Evolutionary conservation across 2,329 filamentous ascomycete species (phyloP).

Genomic region (Fusarium annulatum): DNA sequence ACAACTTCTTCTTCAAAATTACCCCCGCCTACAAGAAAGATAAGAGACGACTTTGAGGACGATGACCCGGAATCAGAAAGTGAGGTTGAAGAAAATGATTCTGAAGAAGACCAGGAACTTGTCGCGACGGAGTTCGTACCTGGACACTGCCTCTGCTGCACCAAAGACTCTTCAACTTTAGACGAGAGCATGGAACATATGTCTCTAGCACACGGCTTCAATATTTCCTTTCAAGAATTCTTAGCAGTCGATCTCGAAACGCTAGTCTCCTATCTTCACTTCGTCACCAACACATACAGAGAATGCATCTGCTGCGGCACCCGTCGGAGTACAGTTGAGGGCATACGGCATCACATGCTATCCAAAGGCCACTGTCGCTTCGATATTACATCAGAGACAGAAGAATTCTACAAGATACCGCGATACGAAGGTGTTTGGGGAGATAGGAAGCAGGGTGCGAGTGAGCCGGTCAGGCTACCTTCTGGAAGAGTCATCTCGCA

Average conservation of each 20-base stretch:
- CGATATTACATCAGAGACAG: slow-evolving; percentile 53
- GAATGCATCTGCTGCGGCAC: slow-evolving; percentile 64
- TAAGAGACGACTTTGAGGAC: rapidly evolving
- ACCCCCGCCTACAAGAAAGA: rapidly evolving
- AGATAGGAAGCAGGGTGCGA: background rate
- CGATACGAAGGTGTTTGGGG: background rate
- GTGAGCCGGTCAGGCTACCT: background rate
- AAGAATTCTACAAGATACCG: slow-evolving; percentile 48
- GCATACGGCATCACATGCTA: slow-evolving; percentile 63
- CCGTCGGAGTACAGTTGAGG: slow-evolving; percentile 55
- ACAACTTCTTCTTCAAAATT: rapidly evolving
- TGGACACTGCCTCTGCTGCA: background rate
- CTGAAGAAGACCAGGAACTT: background rate
- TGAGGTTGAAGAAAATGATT: rapidly evolving
- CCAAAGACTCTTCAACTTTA: background rate
- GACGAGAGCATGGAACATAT: slow-evolving; percentile 59
- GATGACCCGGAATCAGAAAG: background rate
- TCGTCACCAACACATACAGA: slow-evolving; percentile 60
- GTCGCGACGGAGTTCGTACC: background rate
- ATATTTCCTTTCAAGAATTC: slow-evolving; percentile 53
- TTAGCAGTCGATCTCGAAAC: slow-evolving; percentile 59
- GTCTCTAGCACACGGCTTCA: slow-evolving; percentile 59
- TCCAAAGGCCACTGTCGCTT: slow-evolving; percentile 62
- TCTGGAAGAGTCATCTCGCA: background rate
- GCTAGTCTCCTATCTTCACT: slow-evolving; percentile 59